phyloP scores from a whole-genome alignment of 768 basidiomycete genomes.

The Boletellus ananas region DNA sequence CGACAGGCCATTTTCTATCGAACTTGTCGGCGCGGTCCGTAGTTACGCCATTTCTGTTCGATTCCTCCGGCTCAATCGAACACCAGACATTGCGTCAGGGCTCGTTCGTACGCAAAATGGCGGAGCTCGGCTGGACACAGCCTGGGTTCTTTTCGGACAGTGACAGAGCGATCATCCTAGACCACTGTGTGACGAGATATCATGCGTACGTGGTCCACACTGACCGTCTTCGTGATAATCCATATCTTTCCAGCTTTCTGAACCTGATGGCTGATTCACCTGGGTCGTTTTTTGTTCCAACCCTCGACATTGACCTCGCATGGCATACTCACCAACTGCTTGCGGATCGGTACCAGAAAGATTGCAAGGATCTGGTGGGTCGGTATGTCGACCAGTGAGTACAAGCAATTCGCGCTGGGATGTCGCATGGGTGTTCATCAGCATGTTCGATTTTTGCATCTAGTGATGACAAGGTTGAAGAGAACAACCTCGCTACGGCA shows the following conservation, averaged over 20 bases:
- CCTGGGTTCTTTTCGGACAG: conserved; percentile 35
- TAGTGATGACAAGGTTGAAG: conserved; percentile 53
- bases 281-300: conserved; percentile 48
- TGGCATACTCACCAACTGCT: conserved; percentile 71
- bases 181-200: conserved; percentile 52
- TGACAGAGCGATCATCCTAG: conserved; percentile 40
- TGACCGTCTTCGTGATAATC: background rate
- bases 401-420: too few species aligned
- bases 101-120: conserved; percentile 53
- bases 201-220: conserved; percentile 41
- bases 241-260: conserved; percentile 36
- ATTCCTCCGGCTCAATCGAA: background rate
- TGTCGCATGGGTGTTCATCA: background rate
- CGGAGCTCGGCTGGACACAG: conserved; percentile 47
- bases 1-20: conserved; percentile 49
- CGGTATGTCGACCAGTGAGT: conserved; percentile 56
- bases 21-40: conserved; percentile 52
- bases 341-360: conserved; percentile 38
- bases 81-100: conserved; percentile 51
- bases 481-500: conserved; percentile 38
- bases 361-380: conserved; percentile 38
- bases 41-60: background rate
- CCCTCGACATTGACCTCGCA: conserved; percentile 65
- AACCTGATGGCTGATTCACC: conserved; percentile 47
- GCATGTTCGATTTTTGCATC: background rate